Evolutionary conservation across 2,329 filamentous ascomycete genomes (phyloP), one percentile per base, ranked within the genome.

Genomic region (Annulohypoxylon truncatum): DNA sequence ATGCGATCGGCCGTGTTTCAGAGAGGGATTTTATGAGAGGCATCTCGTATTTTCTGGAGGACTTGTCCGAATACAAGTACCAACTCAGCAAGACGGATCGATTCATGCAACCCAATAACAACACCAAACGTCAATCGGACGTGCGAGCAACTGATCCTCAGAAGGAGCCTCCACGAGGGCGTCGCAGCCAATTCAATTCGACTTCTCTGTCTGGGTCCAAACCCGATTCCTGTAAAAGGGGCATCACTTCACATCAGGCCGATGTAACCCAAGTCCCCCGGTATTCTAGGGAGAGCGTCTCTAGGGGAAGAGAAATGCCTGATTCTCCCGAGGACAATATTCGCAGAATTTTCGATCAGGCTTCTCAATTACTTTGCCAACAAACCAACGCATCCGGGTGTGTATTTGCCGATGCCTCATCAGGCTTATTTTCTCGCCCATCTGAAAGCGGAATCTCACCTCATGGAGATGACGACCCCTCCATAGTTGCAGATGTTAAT

Each of bases 1-100:
- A 68, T 44, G 64, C 59, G 12, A 40, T 70, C 22, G 65, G 71
- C 2, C 69, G 71, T 20, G 67, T 70, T 20, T 71, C 67, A 0
- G 71, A 72, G 24, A 70, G 69, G 24, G 66, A 71, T 35, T 71
- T 71, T 13, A 70, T 71, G 65, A 70, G 64, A 59, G 69, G 69
- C 2, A 69, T 71, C 28, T 71, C 71, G 6, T 65, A 70, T 44
- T 72, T 72, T 18, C 48, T 72, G 7, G 71, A 72, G 40, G 71
- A 72, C 51, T 24, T 71, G 6, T 71, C 69, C 13, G 67, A 71
- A 64, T 71, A 64, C 20, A 72, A 72, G 31, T 67, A 68, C 24
- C 65, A 69, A 53, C 15, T 72, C 28, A 70, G 68, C 52, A 64
- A 59, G 13, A 33, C 52, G n/a, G 66, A 69, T 18, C 59, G 56